Base-by-base conservation (phyloP, 2,329 filamentous ascomycete genomes). In the Nigrospora osmanthi region DNA sequence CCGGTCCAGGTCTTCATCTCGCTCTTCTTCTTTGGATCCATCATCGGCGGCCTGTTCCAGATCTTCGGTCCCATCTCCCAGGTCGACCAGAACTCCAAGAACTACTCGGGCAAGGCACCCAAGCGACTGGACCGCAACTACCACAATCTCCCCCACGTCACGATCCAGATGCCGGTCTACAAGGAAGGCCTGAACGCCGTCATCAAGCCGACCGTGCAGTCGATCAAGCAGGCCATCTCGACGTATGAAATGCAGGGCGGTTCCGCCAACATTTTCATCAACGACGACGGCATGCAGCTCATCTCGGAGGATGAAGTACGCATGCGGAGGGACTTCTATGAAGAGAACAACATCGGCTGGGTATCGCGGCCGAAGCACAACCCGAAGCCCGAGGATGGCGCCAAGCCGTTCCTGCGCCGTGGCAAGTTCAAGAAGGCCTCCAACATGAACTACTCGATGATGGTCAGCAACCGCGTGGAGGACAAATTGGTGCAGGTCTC, bases 341-440 rank as follows among this genome's bases (percentile, higher is more conserved):
- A 73, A 11, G 75, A 79, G 47, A 72, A 77, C 55, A 75, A 70
- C 47, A 78, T 80, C 51, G 76, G 76, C 11, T 80, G 74, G 67
- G 72, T 73, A 14, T 66, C 75, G 2, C 70, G 78, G 35, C 71
- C 74, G 11, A 61, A 61, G 40, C 73, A 77, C 51, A 73, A 76
- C 55, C 63, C 74, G 17, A 73, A 75, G 51, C 70, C 72, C 14
- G 65, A 67, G 3, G 69, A 78, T 28, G 72, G 69, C 39, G 64
- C 70, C 39, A 62, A 64, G 12, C 66, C 68, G 11, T 83, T 81
- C 57, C 54, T 76, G 45, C 75, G 81, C 45, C 74, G 73, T 54
- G 81, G 81, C 57, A 84, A 85, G 68, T 81, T 81, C 67, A 80
- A 80, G 68, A 80, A 86, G 71, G 81, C 81, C 1, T 85, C 81